Conservation (phyloP, 805 yeast species). For the Kazachstania psychrophila region DNA sequence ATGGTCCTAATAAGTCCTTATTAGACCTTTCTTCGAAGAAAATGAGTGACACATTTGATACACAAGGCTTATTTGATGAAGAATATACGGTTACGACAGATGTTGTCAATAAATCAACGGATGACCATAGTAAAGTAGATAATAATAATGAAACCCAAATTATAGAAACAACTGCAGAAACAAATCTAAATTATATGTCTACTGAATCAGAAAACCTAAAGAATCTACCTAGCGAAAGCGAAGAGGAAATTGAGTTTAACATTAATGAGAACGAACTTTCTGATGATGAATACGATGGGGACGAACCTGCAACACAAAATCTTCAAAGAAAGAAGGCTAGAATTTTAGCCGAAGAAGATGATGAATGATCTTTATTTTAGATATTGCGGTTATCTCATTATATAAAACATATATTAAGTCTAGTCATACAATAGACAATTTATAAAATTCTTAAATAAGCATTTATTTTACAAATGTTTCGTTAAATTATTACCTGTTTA, state of each 20-base stretch:
- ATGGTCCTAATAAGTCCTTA: constrained; percentile 15
- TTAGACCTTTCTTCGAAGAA: constrained; percentile 4
- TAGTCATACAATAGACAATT: too few relatives aligned
- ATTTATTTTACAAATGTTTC: too few relatives aligned
- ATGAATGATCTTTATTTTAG: too few relatives aligned
- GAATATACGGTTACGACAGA: not conserved
- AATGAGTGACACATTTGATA: constrained; percentile 5
- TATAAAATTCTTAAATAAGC: too few relatives aligned
- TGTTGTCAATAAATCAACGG: not conserved
- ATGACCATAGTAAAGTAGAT: not conserved
- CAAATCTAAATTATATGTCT: too few relatives aligned
- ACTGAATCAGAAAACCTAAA: constrained; percentile 1
- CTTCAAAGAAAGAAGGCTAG: constrained; percentile 1
- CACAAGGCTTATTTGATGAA: not conserved
- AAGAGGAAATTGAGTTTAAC: too few relatives aligned
- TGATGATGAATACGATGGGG: constrained; percentile 2
- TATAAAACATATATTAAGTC: too few relatives aligned
- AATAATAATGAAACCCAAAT: not conserved
- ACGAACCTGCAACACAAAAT: constrained; percentile 4
- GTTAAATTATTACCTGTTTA: too few relatives aligned
- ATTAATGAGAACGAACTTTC: constrained; percentile 1
- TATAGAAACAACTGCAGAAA: too few relatives aligned
- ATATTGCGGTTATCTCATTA: too few relatives aligned
- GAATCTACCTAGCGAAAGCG: too few relatives aligned
- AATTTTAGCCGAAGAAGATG: constrained; percentile 2